Evolutionary conservation across 352 stramenopile genomes (phyloP).

Genomic region (Pythium monospermum): DNA sequence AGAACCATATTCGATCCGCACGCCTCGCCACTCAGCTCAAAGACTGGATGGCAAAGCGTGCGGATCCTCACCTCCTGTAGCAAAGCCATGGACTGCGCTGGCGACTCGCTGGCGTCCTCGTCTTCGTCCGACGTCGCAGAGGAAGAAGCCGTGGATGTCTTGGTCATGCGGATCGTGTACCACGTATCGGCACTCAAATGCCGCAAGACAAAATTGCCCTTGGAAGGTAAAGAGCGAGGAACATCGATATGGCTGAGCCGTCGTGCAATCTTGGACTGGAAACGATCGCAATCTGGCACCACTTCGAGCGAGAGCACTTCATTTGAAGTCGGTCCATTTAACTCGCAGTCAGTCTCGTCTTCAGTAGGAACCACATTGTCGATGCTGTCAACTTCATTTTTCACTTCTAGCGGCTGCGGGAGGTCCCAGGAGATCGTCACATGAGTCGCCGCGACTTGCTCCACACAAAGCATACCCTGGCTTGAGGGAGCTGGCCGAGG

Average conservation of each 20-base stretch:
- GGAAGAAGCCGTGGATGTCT: background rate
- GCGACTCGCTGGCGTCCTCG: background rate
- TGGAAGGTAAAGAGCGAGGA: slow-evolving; percentile 10
- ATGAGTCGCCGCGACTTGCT: background rate
- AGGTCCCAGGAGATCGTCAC: slow-evolving; percentile 2
- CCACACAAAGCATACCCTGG: background rate
- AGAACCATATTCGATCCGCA: slow-evolving; percentile 78
- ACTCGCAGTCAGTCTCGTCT: too few relatives aligned
- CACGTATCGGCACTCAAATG: slow-evolving; percentile 14
- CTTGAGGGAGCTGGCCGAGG: too few relatives aligned
- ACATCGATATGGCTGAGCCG: background rate
- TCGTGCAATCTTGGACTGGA: background rate
- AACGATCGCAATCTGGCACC: background rate
- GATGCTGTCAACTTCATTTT: background rate
- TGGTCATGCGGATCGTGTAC: slow-evolving; percentile 17
- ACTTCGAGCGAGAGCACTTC: background rate
- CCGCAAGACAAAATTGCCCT: slow-evolving; percentile 9
- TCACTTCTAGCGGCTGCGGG: background rate
- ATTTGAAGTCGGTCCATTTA: too few relatives aligned
- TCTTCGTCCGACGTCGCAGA: background rate
- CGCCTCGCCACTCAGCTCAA: slow-evolving; percentile 56
- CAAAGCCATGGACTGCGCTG: too few relatives aligned
- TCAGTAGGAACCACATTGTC: too few relatives aligned
- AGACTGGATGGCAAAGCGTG: slow-evolving; percentile 54
- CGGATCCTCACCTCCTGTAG: slow-evolving; percentile 1